Base-by-base conservation (phyloP, 768 basidiomycete genomes). In the Termitomyces sp. region DNA sequence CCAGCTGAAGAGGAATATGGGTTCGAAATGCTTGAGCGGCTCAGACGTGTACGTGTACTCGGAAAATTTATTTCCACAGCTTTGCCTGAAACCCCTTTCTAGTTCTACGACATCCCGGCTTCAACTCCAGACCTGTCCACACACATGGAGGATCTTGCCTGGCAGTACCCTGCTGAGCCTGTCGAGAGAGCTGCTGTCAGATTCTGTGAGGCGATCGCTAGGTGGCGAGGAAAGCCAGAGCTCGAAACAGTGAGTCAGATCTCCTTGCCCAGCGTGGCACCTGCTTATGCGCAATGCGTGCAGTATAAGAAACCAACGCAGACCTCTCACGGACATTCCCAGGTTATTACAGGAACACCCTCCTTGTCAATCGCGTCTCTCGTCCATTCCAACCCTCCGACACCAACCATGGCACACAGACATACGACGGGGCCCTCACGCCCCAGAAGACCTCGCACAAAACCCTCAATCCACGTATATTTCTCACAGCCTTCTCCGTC, bases 221-320 rank as follows among this genome's bases (percentile, higher is more conserved):
- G 81, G 54, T 94, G 91, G 92, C 76, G 91, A 64, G 91, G 91
- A 3, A 89, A 88, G 67, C 91, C 91, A 39, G 92, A 93, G 64
- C 79, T 94, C 8, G 88, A 91, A 72, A 88, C 85, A 3, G 89
- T 90, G 60, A 67, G 80, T 57, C 45, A 45, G 34, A 31, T 62
- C 57, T 61, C 36, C 57, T 44, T 57, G 39, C 44, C 27, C 53
- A 61, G 24, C 65, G 47, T 59, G 67, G 62, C 67, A 66, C 66
- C 62, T 68, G 59, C 66, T 70, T 65, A 59, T 55, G 58, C 45
- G 67, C 67, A 61, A 66, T 68, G 61, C 47, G 65, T n/a, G 46
- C 66, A 86, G 81, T 87, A 87, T 69, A 84, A 85, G 67, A 85
- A 83, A 70, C 61, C 67, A 41, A 56, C 42, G 36, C 61, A 80